These are phyloP conservation scores for Dryadomyces quercus-mongolicae DNA, from an alignment of 2,329 filamentous ascomycete genomes.

Conservation along the genomic window DNA sequence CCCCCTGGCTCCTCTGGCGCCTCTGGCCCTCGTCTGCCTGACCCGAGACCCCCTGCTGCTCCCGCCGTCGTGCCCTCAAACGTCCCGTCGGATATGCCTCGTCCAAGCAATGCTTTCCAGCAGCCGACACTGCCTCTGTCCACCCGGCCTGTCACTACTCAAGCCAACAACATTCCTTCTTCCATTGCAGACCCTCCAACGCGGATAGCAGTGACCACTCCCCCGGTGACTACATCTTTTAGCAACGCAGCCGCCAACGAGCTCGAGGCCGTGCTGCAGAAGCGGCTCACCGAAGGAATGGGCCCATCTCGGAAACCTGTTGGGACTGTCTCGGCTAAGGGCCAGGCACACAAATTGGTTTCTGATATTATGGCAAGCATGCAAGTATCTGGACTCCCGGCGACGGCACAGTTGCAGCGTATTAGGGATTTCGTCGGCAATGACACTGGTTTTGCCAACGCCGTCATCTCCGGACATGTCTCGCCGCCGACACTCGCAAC, in stretches of 20 bases:
- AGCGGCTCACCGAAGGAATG: neutral
- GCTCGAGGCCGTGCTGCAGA: neutral
- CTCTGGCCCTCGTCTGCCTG: no score
- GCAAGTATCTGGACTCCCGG: constrained; percentile 6
- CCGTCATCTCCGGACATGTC: constrained; percentile 16
- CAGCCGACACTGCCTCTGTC: neutral
- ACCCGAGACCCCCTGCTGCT: neutral
- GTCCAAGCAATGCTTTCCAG: neutral
- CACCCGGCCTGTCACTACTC: neutral
- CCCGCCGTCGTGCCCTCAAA: neutral
- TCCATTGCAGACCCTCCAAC: no score
- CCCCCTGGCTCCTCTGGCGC: neutral
- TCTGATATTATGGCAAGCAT: neutral
- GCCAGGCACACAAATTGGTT: constrained; percentile 2
- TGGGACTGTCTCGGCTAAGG: neutral
- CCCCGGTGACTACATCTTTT: neutral
- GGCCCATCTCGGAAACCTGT: neutral
- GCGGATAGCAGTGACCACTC: neutral
- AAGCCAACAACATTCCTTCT: no score
- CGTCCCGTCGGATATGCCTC: neutral
- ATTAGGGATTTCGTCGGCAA: neutral
- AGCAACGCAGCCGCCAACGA: neutral
- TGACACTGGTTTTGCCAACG: constrained; percentile 18
- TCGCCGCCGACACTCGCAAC: constrained; percentile 8
- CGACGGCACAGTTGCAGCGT: constrained; percentile 19